Evolutionary conservation across 257 asterid genomes (phyloP).

Genomic region (Handroanthus guayacan): DNA sequence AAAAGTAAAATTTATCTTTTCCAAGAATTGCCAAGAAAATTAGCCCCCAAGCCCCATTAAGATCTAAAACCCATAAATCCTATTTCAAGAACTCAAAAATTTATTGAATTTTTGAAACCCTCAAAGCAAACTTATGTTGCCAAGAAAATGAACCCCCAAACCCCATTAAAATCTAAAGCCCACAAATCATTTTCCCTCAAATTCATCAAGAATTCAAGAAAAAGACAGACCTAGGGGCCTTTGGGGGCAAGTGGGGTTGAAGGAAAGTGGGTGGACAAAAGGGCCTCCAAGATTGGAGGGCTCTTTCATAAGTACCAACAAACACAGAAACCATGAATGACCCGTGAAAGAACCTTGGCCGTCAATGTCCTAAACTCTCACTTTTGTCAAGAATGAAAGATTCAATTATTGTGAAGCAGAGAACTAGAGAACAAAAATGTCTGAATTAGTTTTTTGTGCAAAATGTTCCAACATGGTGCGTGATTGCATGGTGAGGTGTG

Average conservation of each 20-base stretch:
- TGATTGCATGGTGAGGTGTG: constrained; percentile 7
- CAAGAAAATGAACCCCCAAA: constrained; percentile 22
- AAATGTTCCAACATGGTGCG: constrained; percentile 35
- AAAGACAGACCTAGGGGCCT: background rate
- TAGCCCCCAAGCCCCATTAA: background rate
- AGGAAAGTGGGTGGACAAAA: constrained; percentile 32
- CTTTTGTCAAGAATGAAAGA: constrained; percentile 12
- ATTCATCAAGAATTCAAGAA: constrained; percentile 23
- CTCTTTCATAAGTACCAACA: constrained; percentile 35
- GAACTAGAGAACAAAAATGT: constrained; percentile 3
- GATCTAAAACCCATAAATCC: background rate
- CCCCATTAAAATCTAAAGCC: constrained; percentile 15
- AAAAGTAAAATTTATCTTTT: background rate
- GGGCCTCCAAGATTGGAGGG: constrained; percentile 35
- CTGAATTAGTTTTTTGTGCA: background rate
- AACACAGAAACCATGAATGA: constrained; percentile 30
- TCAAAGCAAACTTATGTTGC: too few relatives aligned
- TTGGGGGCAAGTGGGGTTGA: constrained; percentile 40
- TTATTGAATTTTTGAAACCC: too few relatives aligned
- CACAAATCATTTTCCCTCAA: constrained; percentile 5
- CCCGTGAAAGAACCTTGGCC: constrained; percentile 42
- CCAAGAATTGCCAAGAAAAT: constrained; percentile 3
- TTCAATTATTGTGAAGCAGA: constrained; percentile 18
- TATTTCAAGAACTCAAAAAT: too few relatives aligned
- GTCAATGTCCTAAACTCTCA: constrained; percentile 30